Conservation (phyloP, 106 monocot genomes). For the Phalaenopsis aphrodite region DNA sequence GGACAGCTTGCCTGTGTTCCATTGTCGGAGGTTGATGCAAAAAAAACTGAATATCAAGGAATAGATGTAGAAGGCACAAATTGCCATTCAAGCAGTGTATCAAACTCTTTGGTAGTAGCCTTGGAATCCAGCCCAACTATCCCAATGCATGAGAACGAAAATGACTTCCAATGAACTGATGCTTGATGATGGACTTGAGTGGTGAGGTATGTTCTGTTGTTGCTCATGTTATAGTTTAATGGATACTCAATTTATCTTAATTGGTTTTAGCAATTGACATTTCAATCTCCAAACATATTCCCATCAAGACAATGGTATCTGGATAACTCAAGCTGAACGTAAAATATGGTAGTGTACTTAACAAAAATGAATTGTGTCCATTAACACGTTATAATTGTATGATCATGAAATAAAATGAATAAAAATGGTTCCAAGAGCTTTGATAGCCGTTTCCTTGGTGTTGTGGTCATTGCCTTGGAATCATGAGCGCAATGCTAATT, state of each 20-base stretch:
- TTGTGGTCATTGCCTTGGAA: no score
- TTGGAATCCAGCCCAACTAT: constrained; percentile 15
- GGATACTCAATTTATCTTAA: background rate
- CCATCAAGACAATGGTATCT: background rate
- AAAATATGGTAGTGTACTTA: background rate
- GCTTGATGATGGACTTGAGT: constrained; percentile 17
- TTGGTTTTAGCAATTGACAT: background rate
- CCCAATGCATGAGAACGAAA: constrained; percentile 11
- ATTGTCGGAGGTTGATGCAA: constrained; percentile 9
- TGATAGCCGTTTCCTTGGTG: no score
- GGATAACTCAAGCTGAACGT: background rate
- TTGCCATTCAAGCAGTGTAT: background rate
- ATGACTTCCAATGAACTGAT: constrained; percentile 10
- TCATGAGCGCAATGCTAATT: no score
- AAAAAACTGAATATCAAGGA: background rate
- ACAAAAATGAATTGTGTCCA: no score
- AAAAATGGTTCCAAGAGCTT: no score
- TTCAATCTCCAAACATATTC: background rate
- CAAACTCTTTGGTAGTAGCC: constrained; percentile 1
- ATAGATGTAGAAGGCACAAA: constrained; percentile 12
- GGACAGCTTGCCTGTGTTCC: constrained; percentile 1
- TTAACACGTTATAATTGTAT: no score
- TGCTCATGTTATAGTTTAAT: background rate
- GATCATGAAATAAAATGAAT: no score
- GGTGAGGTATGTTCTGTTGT: constrained; percentile 25